Evolutionary conservation across 2,329 filamentous ascomycete species (phyloP), one percentile per base, ranked within the genome.

Genomic region (Scopulariopsis brevicaulis): DNA sequence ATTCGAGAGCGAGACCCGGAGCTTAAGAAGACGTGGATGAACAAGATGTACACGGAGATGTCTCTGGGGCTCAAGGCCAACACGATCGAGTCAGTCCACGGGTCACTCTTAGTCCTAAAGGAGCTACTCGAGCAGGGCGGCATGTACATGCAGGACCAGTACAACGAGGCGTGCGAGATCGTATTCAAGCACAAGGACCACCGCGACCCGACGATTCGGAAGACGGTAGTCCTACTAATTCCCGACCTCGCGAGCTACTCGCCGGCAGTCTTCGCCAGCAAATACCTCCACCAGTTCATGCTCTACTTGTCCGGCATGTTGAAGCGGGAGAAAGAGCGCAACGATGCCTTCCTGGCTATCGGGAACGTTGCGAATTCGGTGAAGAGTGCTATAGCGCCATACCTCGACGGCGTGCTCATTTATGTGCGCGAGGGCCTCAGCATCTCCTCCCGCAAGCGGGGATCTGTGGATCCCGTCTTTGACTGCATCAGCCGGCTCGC

Each of bases 131-230:
- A 94, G 62, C 93, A 96, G 69, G 94, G 94, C 57, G 92, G 91
- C 65, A 99, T 99, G 93, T 99, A 96, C 71, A 97, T 99, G 94
- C 91, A 96, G 66, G 89, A 92, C 46, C 85, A 92, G 68, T 99
- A 97, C 71, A 84, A 87, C 59, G 90, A 96, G 64, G 87, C 90
- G 12, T 97, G 93, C 69, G 94, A 99, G 62, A 92, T 94, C 62
- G 89, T 96, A 40, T 85, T 93, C 63, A 87, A 89, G 61, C 89
- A 96, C 70, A 96, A 96, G 70, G 94, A 99, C 64, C 90, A 97
- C 65, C 84, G 90, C 57, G 95, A 99, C 64, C 77, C 84, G 4
- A 87, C 91, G 40, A 94, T 97, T 64, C 83, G 93, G 58, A 88
- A 89, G 65, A 95, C 96, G 7, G 88, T 97, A 35, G 90, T 97